A percentile compares a stretch with the other conserved stretches of the same genome.
phyloP scores from a whole-genome alignment of 441 rosid species.

The Jatropha multifida region DNA sequence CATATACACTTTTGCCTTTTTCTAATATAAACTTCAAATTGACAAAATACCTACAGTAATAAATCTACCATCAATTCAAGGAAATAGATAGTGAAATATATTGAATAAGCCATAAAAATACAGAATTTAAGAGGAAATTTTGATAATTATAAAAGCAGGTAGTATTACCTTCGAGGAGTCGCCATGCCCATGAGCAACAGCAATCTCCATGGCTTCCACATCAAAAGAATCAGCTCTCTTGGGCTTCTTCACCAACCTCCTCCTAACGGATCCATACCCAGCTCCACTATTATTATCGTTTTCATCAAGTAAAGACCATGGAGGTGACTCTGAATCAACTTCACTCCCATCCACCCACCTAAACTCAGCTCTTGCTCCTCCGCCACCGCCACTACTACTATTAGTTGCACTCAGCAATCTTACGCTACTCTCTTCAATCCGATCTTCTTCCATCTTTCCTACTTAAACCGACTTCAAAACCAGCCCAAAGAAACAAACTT shows the following conservation, averaged over 20 bases:
- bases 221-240: slow-evolving; percentile 83
- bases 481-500: slow-evolving; percentile 5
- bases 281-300: slow-evolving; percentile 36
- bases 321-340: slow-evolving; percentile 66
- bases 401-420: slow-evolving; percentile 35
- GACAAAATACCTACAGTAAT: neutral
- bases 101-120: neutral
- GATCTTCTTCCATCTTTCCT: slow-evolving; percentile 56
- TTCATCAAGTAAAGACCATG: slow-evolving; percentile 42
- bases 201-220: slow-evolving; percentile 95
- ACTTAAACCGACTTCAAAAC: slow-evolving; percentile 17
- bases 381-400: slow-evolving; percentile 30
- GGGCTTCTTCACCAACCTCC: slow-evolving; percentile 74
- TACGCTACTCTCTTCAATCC: slow-evolving; percentile 67
- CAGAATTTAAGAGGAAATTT: neutral
- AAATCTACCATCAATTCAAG: neutral
- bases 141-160: neutral
- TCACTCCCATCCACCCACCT: slow-evolving; percentile 97
- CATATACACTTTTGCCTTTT: neutral
- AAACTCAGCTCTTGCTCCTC: slow-evolving; percentile 48
- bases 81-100: neutral
- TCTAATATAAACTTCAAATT: neutral
- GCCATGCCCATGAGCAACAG: slow-evolving; percentile 48
- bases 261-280: slow-evolving; percentile 64
- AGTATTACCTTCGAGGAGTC: slow-evolving; percentile 54